phyloP scores from a whole-genome alignment of 2,329 filamentous ascomycete genomes.

The Cladosporium phlei region DNA sequence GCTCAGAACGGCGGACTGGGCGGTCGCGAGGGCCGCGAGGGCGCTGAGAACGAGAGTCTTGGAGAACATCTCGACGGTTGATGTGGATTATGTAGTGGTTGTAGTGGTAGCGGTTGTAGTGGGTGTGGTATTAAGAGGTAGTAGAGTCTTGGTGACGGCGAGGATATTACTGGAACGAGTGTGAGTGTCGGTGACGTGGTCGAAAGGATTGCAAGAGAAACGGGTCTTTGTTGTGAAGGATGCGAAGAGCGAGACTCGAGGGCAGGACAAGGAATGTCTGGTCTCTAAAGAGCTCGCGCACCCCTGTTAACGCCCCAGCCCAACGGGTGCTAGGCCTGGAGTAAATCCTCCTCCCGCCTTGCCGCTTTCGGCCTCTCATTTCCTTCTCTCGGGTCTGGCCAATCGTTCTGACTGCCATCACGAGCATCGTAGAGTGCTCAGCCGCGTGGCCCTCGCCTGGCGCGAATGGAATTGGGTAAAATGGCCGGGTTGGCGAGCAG shows the following conservation, averaged over 20 bases:
- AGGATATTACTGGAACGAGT: conserved; percentile 8
- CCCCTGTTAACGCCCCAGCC: conserved; percentile 6
- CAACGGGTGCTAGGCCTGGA: not conserved
- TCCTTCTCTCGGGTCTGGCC: conserved; percentile 3
- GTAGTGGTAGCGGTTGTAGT: not conserved
- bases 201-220: not conserved
- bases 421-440: not conserved
- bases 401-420: not conserved
- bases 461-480: conserved; percentile 2
- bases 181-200: conserved; percentile 11
- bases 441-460: conserved; percentile 8
- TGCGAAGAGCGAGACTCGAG: not conserved
- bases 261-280: conserved; percentile 6
- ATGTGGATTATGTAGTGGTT: not conserved
- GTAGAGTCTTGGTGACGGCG: not conserved
- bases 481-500: not conserved
- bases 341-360: conserved; percentile 1
- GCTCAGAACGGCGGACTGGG: conserved; percentile 41
- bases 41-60: conserved; percentile 44
- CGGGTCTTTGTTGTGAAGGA: conserved; percentile 10
- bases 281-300: not conserved
- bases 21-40: conserved; percentile 43
- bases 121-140: not conserved
- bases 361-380: not conserved
- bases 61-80: conserved; percentile 45